Evolutionary conservation across 345 rosid genomes (phyloP), one percentile per base, ranked within the genome.

Genomic region (Barbarea vulgaris): DNA sequence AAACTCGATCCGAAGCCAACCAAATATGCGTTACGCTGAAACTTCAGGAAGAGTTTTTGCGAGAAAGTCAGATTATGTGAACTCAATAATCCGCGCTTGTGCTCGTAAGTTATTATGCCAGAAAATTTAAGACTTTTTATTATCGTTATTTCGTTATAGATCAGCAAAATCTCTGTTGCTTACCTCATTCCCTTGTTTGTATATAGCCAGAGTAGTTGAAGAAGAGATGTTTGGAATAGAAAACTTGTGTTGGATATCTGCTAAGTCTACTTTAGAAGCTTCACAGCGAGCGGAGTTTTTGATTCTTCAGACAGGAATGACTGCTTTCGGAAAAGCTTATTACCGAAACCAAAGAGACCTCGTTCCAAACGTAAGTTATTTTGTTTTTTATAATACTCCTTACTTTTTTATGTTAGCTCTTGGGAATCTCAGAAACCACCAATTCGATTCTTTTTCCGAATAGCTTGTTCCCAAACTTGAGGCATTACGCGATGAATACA

Each of bases 271-370:
- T 25, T 70, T 89, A 78, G 96, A 94, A 77, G 96, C 98, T 83
- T 94, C 97, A 25, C 85, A 89, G 79, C 86, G 84, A 69, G 90
- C 97, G 6, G 97, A 94, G 60, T 80, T 83, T 82, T 80, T 94
- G 81, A 91, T 94, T 80, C 86, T 94, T 72, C 94, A 85, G 84
- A 89, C 98, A 8, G 98, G 98, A 75, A 94, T 94, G 98, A 89
- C 98, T 52, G 93, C 95, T 34, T 94, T 94, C 62, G 98, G 98
- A 62, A 91, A 91, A 80, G 91, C 93, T 50, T 89, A 84, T 84
- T 94, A 89, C 84, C 84, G 96, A 77, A 85, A 84, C 69, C 91
- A 87, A 70, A 80, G 85, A 56, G 98, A 94, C 83, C 96, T 94
- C 44, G 88, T 89, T 64, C 96, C 97, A 48, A 91, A 88, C 69